These are phyloP conservation scores for Vaccinium vitisidaea DNA, from an alignment of 148 eudicot genomes.

Conservation along the genomic window DNA sequence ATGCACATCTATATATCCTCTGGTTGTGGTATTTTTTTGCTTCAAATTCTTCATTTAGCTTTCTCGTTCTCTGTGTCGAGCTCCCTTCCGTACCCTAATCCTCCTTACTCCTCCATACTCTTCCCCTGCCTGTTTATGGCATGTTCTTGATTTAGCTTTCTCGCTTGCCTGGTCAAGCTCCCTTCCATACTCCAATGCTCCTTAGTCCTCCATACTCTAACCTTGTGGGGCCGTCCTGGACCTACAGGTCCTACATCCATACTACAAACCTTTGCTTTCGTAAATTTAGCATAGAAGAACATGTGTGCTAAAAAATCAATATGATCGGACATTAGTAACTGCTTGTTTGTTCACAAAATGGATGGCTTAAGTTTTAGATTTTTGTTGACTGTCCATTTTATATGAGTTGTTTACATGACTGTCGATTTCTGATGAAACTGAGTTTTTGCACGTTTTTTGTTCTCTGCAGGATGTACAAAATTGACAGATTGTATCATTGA, in stretches of 20 bases:
- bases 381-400: background rate
- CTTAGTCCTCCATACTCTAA: background rate
- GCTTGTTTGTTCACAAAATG: background rate
- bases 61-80: background rate
- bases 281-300: background rate
- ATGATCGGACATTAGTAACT: background rate
- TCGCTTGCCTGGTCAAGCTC: background rate
- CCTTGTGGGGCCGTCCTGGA: background rate
- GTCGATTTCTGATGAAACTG: background rate
- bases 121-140: background rate
- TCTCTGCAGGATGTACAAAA: background rate
- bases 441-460: background rate
- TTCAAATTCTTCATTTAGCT: constrained; percentile 2
- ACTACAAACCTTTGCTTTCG: background rate
- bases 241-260: background rate
- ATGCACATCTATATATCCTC: background rate
- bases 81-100: background rate
- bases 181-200: background rate
- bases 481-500: background rate
- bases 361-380: background rate
- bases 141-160: too few species aligned
- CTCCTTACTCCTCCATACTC: background rate
- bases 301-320: too few species aligned
- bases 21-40: background rate
- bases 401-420: background rate